Evolutionary conservation across 2,329 filamentous ascomycete genomes (phyloP).

Genomic region (Aspergillus sp.): DNA sequence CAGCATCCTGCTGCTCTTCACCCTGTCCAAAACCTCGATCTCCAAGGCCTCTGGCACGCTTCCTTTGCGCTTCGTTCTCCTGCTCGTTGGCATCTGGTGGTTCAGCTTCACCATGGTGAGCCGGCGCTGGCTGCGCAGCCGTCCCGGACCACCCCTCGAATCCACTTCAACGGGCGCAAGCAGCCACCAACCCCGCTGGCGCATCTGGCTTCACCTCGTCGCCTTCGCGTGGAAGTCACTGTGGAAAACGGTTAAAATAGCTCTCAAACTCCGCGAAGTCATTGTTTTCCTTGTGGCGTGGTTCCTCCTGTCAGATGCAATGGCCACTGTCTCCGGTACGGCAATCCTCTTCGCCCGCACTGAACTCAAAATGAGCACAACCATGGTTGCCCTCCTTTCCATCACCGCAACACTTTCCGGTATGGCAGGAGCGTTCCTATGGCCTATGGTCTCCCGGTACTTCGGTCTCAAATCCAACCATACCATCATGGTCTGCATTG

Average conservation of each 20-base stretch:
- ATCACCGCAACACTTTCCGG: conserved; percentile 82
- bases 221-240: conserved; percentile 80
- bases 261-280: conserved; percentile 70
- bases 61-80: conserved; percentile 77
- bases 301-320: conserved; percentile 88
- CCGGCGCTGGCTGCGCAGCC: conserved; percentile 76
- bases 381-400: conserved; percentile 80
- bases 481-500: conserved; percentile 85
- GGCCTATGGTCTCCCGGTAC: conserved; percentile 72
- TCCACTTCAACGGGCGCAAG: conserved; percentile 15
- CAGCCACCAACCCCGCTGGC: conserved; percentile 27
- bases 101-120: conserved; percentile 79
- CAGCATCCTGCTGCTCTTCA: conserved; percentile 72
- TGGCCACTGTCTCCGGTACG: conserved; percentile 87
- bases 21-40: conserved; percentile 39
- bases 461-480: conserved; percentile 72
- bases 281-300: conserved; percentile 81
- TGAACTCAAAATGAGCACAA: conserved; percentile 77
- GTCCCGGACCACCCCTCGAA: conserved; percentile 74
- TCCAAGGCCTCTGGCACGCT: conserved; percentile 69
- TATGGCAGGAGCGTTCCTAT: conserved; percentile 80
- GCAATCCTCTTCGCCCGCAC: conserved; percentile 93
- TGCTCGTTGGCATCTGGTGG: conserved; percentile 87
- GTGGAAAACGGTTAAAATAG: conserved; percentile 72
- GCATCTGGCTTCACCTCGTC: conserved; percentile 68